These are phyloP conservation scores for Macrolepiota dolichaula DNA, from an alignment of 768 basidiomycete species.

Conservation along the genomic window DNA sequence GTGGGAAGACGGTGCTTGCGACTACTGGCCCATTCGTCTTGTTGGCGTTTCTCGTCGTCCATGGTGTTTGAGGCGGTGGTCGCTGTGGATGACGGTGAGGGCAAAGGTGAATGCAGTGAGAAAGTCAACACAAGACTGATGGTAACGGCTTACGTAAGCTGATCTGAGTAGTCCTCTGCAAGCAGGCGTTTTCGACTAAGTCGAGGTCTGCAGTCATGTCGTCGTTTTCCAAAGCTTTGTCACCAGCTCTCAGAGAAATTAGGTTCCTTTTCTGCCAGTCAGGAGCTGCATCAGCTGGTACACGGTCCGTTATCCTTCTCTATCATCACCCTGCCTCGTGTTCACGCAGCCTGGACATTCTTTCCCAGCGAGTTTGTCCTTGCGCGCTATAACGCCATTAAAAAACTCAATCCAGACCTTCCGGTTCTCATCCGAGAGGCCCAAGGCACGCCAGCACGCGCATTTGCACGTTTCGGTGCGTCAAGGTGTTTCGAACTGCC, in stretches of 20 bases:
- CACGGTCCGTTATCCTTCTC: constrained; percentile 48
- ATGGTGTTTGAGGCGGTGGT: constrained; percentile 16
- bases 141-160: constrained; percentile 35
- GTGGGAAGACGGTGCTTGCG: constrained; percentile 80
- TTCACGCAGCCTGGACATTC: constrained; percentile 6
- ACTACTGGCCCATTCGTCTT: constrained; percentile 73
- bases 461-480: constrained; percentile 86
- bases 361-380: constrained; percentile 72
- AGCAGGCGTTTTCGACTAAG: constrained; percentile 8
- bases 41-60: constrained; percentile 53
- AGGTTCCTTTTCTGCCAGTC: constrained; percentile 80
- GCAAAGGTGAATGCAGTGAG: constrained; percentile 22
- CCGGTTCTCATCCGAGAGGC: constrained; percentile 83
- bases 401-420: constrained; percentile 84
- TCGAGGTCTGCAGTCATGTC: constrained; percentile 2
- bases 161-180: constrained; percentile 1
- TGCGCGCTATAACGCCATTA: constrained; percentile 69
- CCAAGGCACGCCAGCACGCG: constrained; percentile 72
- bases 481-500: constrained; percentile 11
- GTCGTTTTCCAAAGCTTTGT: constrained; percentile 64
- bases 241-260: constrained; percentile 77
- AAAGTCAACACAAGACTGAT: constrained; percentile 27
- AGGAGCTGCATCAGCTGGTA: constrained; percentile 72
- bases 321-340: constrained; percentile 1
- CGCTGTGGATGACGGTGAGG: constrained; percentile 14